A percentile compares a stretch with the other conserved stretches of the same genome.
These are phyloP conservation scores for Rhododendron williamsianum DNA, from an alignment of 148 eudicot genomes.

Conservation along the genomic window DNA sequence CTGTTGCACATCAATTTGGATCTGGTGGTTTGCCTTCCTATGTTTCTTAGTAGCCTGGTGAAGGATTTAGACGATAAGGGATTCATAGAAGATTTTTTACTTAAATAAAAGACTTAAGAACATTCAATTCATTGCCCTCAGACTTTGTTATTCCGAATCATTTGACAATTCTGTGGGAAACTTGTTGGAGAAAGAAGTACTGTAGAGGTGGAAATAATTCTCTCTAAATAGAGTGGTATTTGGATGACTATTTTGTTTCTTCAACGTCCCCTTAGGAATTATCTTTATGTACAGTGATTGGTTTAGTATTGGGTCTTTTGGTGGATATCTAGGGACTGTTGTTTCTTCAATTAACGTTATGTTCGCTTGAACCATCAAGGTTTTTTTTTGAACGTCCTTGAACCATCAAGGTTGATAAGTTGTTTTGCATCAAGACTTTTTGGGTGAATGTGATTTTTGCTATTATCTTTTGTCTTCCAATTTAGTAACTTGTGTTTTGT, in stretches of 20 bases:
- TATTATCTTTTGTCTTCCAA: neutral
- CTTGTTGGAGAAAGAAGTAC: neutral
- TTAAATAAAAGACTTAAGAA: neutral
- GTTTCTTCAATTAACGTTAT: neutral
- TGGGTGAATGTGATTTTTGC: neutral
- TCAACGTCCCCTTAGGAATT: neutral
- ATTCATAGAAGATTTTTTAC: neutral
- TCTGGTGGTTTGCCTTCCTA: neutral
- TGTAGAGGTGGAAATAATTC: neutral
- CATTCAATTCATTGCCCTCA: neutral
- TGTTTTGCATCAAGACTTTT: constrained; percentile 1
- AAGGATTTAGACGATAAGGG: neutral
- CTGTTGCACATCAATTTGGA: neutral
- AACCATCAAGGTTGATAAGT: neutral
- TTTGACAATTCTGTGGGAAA: neutral
- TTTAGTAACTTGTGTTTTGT: neutral
- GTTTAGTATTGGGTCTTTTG: neutral
- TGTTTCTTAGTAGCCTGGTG: neutral
- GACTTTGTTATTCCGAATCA: neutral
- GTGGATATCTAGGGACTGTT: neutral
- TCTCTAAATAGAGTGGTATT: neutral
- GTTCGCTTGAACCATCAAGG: neutral
- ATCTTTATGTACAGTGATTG: neutral
- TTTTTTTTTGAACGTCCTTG: neutral
- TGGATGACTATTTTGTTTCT: neutral